Evolutionary conservation across 2,329 filamentous ascomycete species (phyloP).

Genomic region (Polytolypa hystricis): DNA sequence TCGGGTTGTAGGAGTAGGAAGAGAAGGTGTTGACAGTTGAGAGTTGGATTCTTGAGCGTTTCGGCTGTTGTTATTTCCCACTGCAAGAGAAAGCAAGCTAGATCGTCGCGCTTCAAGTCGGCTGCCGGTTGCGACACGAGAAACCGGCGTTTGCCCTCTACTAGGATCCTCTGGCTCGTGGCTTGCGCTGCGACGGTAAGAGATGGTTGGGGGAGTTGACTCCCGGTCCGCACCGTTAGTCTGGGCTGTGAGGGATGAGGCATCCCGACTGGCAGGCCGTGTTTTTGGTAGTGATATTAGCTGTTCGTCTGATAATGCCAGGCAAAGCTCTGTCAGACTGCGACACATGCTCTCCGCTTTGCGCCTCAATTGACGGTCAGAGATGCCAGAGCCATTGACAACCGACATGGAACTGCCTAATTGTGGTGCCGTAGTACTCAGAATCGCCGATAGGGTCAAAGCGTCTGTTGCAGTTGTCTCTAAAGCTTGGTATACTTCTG

Average conservation of each 20-base stretch:
- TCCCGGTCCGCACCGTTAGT: slow-evolving; percentile 18
- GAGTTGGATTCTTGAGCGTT: slow-evolving; percentile 19
- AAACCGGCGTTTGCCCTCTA: slow-evolving; percentile 14
- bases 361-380: slow-evolving; percentile 75
- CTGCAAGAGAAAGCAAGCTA: slow-evolving; percentile 23
- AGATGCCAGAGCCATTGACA: slow-evolving; percentile 29
- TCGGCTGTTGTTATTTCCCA: slow-evolving; percentile 17
- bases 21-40: slow-evolving; percentile 20
- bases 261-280: slow-evolving; percentile 22
- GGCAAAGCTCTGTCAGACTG: slow-evolving; percentile 81
- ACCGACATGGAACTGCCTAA: slow-evolving; percentile 28
- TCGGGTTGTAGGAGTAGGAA: slow-evolving; percentile 23
- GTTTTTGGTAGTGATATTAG: slow-evolving; percentile 15
- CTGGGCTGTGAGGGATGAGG: slow-evolving; percentile 13
- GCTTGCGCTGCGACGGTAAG: slow-evolving; percentile 27
- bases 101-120: slow-evolving; percentile 32
- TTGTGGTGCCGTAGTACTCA: slow-evolving; percentile 59
- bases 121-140: slow-evolving; percentile 17
- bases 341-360: slow-evolving; percentile 91
- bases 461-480: slow-evolving; percentile 77
- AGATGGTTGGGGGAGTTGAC: slow-evolving; percentile 17
- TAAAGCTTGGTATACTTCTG: slow-evolving; percentile 65
- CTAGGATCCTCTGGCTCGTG: slow-evolving; percentile 28
- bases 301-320: slow-evolving; percentile 61
- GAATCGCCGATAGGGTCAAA: slow-evolving; percentile 63